These are phyloP conservation scores for Areca catechu DNA, from an alignment of 176 grass and related monocot genomes.

Conservation along the genomic window DNA sequence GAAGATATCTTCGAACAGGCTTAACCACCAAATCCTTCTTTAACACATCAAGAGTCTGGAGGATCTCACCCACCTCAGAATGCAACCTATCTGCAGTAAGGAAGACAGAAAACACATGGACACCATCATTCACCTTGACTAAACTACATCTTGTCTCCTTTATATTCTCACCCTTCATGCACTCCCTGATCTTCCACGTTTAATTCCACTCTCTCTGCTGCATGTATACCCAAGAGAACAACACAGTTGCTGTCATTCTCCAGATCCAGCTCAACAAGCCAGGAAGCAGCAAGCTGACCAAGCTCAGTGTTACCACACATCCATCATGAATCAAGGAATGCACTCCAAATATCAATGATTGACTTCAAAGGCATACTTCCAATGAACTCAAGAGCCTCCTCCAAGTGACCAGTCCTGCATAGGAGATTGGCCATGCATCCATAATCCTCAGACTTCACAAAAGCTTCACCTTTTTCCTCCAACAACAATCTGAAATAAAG, in stretches of 20 bases:
- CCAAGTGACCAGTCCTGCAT: constrained; percentile 34
- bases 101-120: constrained; percentile 48
- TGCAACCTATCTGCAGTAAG: constrained; percentile 35
- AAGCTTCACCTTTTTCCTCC: constrained; percentile 16
- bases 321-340: constrained; percentile 38
- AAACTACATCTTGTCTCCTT: constrained; percentile 69
- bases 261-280: constrained; percentile 35
- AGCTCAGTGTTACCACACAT: constrained; percentile 29
- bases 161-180: constrained; percentile 32
- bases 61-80: constrained; percentile 28
- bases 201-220: constrained; percentile 39
- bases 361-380: constrained; percentile 33
- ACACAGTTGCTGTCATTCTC: constrained; percentile 54
- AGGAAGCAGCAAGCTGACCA: constrained; percentile 29
- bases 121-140: constrained; percentile 41
- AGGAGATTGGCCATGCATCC: constrained; percentile 56
- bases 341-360: constrained; percentile 38
- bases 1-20: too few relatives aligned
- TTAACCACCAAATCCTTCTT: constrained; percentile 16
- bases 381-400: constrained; percentile 49
- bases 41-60: constrained; percentile 29
- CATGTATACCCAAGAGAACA: constrained; percentile 42
- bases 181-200: constrained; percentile 32
- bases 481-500: constrained; percentile 36
- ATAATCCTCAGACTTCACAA: constrained; percentile 33